Conservation (phyloP, 2,329 filamentous ascomycete genomes). For the Fusarium sp. region DNA sequence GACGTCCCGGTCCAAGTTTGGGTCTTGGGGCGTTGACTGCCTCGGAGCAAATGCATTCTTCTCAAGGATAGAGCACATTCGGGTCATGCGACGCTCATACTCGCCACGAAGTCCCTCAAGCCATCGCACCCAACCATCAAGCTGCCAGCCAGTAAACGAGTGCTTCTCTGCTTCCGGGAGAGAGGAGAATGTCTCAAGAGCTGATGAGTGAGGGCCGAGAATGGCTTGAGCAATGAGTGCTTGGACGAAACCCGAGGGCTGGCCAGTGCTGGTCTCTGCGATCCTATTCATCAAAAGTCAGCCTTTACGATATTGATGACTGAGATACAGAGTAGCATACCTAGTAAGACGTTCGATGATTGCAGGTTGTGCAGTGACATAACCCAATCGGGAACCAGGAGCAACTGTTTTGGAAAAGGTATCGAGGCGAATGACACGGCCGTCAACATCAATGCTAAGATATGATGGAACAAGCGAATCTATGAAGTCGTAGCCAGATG, state of each 20-base stretch:
- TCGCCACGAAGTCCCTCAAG: constrained; percentile 82
- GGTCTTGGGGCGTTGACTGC: constrained; percentile 59
- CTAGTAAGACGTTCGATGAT: constrained; percentile 74
- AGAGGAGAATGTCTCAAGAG: constrained; percentile 52
- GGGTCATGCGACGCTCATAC: constrained; percentile 85
- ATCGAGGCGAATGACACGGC: constrained; percentile 87
- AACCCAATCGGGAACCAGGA: constrained; percentile 87
- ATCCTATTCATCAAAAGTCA: constrained; percentile 58
- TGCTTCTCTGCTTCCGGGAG: constrained; percentile 58
- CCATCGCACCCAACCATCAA: constrained; percentile 90
- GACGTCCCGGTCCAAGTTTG: constrained; percentile 74
- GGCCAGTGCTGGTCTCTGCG: constrained; percentile 79
- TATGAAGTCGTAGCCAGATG: constrained; percentile 77
- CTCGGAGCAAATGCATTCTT: constrained; percentile 71
- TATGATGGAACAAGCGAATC: constrained; percentile 86
- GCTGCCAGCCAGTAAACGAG: constrained; percentile 71
- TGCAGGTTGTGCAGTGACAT: constrained; percentile 85
- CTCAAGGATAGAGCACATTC: constrained; percentile 79
- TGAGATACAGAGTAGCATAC: constrained; percentile 9
- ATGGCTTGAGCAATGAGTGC: constrained; percentile 79
- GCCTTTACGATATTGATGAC: not conserved
- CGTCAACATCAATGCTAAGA: constrained; percentile 81
- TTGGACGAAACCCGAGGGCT: constrained; percentile 91
- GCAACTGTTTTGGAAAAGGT: constrained; percentile 95
- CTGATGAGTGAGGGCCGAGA: constrained; percentile 69